Percentiles rank a stretch among this genome's conserved stretches.
Conservation (phyloP, 768 basidiomycete genomes). For the Boletus edulis region DNA sequence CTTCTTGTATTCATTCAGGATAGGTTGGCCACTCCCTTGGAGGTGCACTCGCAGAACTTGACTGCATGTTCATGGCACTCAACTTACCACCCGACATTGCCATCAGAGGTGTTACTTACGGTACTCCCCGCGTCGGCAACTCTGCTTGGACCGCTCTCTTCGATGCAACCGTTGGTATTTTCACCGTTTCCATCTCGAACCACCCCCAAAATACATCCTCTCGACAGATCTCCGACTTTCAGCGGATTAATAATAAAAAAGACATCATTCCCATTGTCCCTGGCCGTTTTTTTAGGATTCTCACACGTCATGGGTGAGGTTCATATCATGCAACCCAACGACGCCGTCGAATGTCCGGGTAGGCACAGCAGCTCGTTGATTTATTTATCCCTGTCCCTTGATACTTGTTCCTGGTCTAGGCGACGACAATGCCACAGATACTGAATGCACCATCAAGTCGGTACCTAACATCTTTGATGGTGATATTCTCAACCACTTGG, state of each 20-base stretch:
- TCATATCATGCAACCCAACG: conserved; percentile 38
- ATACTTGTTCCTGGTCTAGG: conserved; percentile 25
- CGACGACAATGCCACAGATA: conserved; percentile 53
- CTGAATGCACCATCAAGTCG: conserved; percentile 50
- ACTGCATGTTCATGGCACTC: conserved; percentile 46
- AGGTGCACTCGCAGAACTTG: conserved; percentile 51
- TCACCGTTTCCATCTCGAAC: background rate
- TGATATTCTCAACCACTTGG: conserved; percentile 54
- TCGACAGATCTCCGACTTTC: conserved; percentile 23
- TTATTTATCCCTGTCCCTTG: background rate
- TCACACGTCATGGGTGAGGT: conserved; percentile 38
- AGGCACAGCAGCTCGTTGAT: background rate
- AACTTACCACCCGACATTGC: conserved; percentile 41
- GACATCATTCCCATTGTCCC: conserved; percentile 59
- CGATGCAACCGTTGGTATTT: conserved; percentile 19
- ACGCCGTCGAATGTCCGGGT: conserved; percentile 44
- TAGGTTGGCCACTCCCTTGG: conserved; percentile 51
- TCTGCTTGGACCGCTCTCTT: conserved; percentile 28
- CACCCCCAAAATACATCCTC: background rate
- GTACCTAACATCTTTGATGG: conserved; percentile 54
- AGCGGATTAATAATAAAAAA: conserved; percentile 29
- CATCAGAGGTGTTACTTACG: conserved; percentile 33
- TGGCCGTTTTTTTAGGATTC: conserved; percentile 47
- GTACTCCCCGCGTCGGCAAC: conserved; percentile 31
- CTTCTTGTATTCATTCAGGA: background rate